Evolutionary conservation across 208 protist species (phyloP).

Genomic region (Leishmania tropica): DNA sequence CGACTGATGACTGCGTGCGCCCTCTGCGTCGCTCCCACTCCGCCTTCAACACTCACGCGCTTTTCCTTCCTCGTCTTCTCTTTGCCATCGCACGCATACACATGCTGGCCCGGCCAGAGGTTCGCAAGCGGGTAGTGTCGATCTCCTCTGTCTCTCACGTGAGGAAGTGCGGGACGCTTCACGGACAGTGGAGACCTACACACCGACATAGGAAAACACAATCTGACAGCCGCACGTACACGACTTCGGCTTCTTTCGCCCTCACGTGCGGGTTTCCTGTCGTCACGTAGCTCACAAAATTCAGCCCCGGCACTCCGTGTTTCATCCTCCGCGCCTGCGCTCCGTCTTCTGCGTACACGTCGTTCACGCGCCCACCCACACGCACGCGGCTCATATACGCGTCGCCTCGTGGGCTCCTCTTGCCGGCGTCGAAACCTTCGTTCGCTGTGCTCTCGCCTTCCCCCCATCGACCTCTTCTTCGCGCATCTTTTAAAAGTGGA

Average conservation of each 20-base stretch:
- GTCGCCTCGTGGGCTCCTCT: neutral
- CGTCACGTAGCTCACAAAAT: too few species aligned
- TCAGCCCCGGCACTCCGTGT: neutral
- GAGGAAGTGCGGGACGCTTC: neutral
- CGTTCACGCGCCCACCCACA: neutral
- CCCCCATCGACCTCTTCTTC: neutral
- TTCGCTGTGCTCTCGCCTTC: neutral
- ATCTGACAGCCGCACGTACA: neutral
- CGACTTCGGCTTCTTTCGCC: neutral
- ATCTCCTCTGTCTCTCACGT: neutral
- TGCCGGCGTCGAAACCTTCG: neutral
- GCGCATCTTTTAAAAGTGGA: neutral
- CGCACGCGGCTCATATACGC: neutral
- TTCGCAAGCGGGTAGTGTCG: too few species aligned
- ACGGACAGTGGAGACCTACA: neutral
- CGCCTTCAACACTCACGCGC: neutral
- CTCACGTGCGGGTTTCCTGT: neutral
- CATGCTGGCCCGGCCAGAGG: neutral
- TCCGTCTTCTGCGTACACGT: neutral
- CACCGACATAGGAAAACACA: neutral
- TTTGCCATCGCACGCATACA: neutral
- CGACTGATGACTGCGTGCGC: neutral
- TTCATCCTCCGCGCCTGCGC: neutral
- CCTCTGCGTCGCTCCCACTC: neutral
- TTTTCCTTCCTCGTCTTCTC: neutral